Evolutionary conservation across 202 grass and related monocot species (phyloP), one percentile per base, ranked within the genome.

Genomic region (Panicum virgatum): DNA sequence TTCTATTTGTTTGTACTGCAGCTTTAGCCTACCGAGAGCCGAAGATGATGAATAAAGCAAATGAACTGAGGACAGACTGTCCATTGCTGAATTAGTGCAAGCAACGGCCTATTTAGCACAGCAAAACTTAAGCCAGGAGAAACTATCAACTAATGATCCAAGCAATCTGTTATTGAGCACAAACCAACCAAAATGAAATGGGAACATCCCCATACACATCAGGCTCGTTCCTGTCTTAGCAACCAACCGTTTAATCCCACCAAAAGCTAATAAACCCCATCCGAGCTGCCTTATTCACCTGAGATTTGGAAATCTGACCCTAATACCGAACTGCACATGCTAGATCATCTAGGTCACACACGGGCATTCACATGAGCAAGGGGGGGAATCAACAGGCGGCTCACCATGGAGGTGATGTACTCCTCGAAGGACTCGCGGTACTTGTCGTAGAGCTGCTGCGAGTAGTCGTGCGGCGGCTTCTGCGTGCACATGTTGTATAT

Each of bases 401-500:
- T 93, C 79, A 98, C 96, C 89, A 84, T 95, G 37, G 82, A 79
- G 12, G 54, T 75, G 76, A 98, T 95, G 73, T 95, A 98, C 75
- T 98, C 85, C 76, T 93, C 80, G 64, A 98, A 91, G 1, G 92
- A 86, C 70, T 88, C 88, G 30, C 73, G 80, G 68, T 98, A 98
- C 82, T 95, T 98, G 23, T 93, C 86, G 20, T 98, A 98, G 20
- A 93, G 92, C 82, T 93, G 96, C 80, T 87, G 89, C 72, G 96
- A 98, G 90, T 98, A 96, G 76, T 98, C 96, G 36, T 98, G 80
- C 3, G 96, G 92, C 14, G 94, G 86, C 79, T 97, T 97, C 88
- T 97, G 94, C 44, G 94, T 94, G 82, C 94, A 97, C 94, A 97
- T 97, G 80, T 97, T 97, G 81, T 97, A 97, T 30, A 97, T 97